A percentile compares a stretch with the other conserved stretches of the same genome.
These are phyloP conservation scores for Cardamine occulta DNA, from an alignment of 345 rosid genomes.

Conservation along the genomic window DNA sequence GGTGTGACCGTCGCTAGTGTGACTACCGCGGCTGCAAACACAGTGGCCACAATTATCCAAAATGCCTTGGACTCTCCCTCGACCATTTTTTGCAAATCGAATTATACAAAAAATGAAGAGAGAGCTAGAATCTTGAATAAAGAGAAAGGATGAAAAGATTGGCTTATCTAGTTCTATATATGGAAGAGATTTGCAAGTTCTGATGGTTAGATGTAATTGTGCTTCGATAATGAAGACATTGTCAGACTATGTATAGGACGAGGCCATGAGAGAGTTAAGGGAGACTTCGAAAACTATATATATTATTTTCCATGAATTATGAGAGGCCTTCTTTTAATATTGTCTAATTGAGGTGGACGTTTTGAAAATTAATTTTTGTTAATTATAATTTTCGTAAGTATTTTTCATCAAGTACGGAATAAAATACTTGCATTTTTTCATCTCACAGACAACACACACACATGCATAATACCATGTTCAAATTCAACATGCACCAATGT, in stretches of 20 bases:
- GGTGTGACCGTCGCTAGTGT: not conserved
- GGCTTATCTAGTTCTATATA: not conserved
- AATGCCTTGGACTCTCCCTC: slow-evolving; percentile 28
- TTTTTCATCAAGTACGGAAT: not conserved
- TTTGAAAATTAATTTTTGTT: not conserved
- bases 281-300: slow-evolving; percentile 28
- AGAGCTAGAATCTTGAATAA: not conserved
- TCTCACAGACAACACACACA: not conserved
- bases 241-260: slow-evolving; percentile 28
- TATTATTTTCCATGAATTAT: slow-evolving; percentile 35
- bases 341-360: slow-evolving; percentile 25
- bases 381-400: not conserved
- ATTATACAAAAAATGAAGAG: slow-evolving; percentile 5
- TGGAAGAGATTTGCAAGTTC: not conserved
- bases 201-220: slow-evolving; percentile 7
- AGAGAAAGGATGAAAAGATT: slow-evolving; percentile 7
- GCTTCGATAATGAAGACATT: slow-evolving; percentile 5
- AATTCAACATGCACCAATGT: not conserved
- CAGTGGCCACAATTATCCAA: slow-evolving; percentile 31
- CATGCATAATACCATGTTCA: not conserved
- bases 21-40: slow-evolving; percentile 9
- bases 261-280: slow-evolving; percentile 23
- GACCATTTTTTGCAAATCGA: slow-evolving; percentile 23
- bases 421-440: not conserved
- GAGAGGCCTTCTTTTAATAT: not conserved